These are phyloP conservation scores for Suillus decipiens DNA, from an alignment of 768 basidiomycete species.

Conservation along the genomic window DNA sequence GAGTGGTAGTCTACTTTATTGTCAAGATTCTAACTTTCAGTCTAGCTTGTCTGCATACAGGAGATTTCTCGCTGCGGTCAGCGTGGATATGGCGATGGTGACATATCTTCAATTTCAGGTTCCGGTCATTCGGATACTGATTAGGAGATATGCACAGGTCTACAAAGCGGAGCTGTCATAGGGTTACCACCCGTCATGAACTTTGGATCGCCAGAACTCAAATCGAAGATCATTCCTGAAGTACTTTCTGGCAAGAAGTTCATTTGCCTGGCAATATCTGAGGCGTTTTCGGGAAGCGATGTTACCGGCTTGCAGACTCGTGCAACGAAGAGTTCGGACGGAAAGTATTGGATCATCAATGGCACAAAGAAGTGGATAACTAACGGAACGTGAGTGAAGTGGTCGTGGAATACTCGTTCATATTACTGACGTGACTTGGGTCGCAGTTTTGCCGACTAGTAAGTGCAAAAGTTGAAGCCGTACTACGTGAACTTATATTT, in stretches of 20 bases:
- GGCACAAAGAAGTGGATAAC: conserved; percentile 88
- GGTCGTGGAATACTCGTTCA: background rate
- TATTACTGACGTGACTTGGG: conserved; percentile 4
- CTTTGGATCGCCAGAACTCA: conserved; percentile 68
- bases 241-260: conserved; percentile 78
- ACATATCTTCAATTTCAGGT: conserved; percentile 10
- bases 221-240: conserved; percentile 59
- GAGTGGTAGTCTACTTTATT: conserved; percentile 2
- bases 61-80: conserved; percentile 70
- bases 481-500: conserved; percentile 24
- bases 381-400: conserved; percentile 56
- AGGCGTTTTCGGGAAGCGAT: conserved; percentile 87
- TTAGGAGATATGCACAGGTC: conserved; percentile 29
- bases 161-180: conserved; percentile 77
- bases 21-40: background rate
- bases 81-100: conserved; percentile 82
- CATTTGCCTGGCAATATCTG: conserved; percentile 85
- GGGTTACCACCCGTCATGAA: conserved; percentile 85
- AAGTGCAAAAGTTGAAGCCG: conserved; percentile 32
- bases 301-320: conserved; percentile 78
- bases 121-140: background rate
- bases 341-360: conserved; percentile 82
- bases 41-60: conserved; percentile 74
- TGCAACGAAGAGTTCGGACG: conserved; percentile 79
- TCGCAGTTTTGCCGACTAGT: conserved; percentile 38